These are phyloP conservation scores for Talaromyces proteolyticus DNA, from an alignment of 495 filamentous ascomycete species.

Conservation along the genomic window DNA sequence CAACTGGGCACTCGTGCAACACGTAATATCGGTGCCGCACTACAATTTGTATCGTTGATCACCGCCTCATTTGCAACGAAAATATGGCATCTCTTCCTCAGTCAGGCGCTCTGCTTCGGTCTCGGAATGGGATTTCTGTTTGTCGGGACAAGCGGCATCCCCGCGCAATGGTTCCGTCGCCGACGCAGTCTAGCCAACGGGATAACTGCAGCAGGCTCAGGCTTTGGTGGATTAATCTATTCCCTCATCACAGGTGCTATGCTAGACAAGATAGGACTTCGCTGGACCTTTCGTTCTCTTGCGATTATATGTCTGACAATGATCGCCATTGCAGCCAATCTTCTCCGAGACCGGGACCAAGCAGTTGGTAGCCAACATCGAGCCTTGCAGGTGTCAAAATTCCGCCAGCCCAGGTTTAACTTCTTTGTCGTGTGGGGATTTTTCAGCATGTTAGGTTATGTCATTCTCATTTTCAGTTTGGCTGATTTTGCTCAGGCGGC, in stretches of 20 bases:
- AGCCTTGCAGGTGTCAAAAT: conserved; percentile 56
- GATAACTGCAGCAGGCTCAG: conserved; percentile 59
- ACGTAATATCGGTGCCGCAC: conserved; percentile 46
- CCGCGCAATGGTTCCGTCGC: conserved; percentile 69
- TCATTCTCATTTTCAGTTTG: conserved; percentile 71
- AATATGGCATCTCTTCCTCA: conserved; percentile 66
- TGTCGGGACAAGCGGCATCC: conserved; percentile 50
- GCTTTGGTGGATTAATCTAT: conserved; percentile 62
- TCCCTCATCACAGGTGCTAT: conserved; percentile 30
- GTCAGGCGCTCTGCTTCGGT: conserved; percentile 68
- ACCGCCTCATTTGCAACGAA: conserved; percentile 55
- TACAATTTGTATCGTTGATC: conserved; percentile 51
- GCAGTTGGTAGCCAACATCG: conserved; percentile 55
- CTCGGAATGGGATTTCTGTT: conserved; percentile 67
- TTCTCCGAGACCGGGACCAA: conserved; percentile 63
- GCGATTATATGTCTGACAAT: conserved; percentile 54
- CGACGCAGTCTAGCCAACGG: conserved; percentile 65
- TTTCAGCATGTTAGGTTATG: conserved; percentile 69
- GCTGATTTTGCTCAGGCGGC: conserved; percentile 64
- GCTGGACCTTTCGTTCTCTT: conserved; percentile 65
- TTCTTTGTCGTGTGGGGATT: conserved; percentile 64
- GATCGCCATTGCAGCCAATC: conserved; percentile 51
- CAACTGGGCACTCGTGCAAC: conserved; percentile 43
- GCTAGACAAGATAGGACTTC: conserved; percentile 45
- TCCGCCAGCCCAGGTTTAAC: conserved; percentile 55